Evolutionary conservation across 768 basidiomycete genomes (phyloP), one percentile per base, ranked within the genome.

Genomic region (Boletus rubescentipes): DNA sequence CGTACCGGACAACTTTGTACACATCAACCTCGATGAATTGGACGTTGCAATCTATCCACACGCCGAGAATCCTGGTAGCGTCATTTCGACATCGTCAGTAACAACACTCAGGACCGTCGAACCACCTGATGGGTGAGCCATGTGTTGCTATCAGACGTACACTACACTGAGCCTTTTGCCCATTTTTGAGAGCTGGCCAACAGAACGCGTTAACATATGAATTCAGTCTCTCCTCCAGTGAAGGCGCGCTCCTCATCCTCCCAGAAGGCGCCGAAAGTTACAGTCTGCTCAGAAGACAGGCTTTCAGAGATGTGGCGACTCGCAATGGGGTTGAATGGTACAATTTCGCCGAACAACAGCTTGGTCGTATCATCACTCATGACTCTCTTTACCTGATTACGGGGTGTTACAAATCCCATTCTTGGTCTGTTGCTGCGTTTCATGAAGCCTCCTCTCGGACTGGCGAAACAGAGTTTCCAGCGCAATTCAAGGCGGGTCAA

Each of bases 231-330:
- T 51, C 63, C 21, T 57, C 59, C 4, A 46, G 20, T 9, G 65
- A 69, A 59, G 72, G 68, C 16, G 67, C 73, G 6, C 51, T 72
- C 10, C 53, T 72, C 7, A 49, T 65, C 11, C 61, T 72, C 42
- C 69, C 72, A 2, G 58, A 69, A 11, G 72, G 70, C 2, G 65
- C 68, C 3, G 46, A 45, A 34, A 57, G 59, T 18, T 57, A 55
- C 41, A 57, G 59, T 30, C 57, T 70, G 12, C 55, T 54, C 34
- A 61, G 69, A 12, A 30, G 53, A 16, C 23, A 21, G 15, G 14
- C 32, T 7, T 69, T 72, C 44, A 45, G 49, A n/a, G 55, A 62
- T 2, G 61, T 60, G 15, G 66, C 68, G 0, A 42, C 44, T 29
- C n/a, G 32, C 14, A 47, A 69, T 51, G 69, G 60, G 5, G 37